Evolutionary conservation across 2,329 filamentous ascomycete species (phyloP).

Genomic region (Sporothrix euskadiensis): DNA sequence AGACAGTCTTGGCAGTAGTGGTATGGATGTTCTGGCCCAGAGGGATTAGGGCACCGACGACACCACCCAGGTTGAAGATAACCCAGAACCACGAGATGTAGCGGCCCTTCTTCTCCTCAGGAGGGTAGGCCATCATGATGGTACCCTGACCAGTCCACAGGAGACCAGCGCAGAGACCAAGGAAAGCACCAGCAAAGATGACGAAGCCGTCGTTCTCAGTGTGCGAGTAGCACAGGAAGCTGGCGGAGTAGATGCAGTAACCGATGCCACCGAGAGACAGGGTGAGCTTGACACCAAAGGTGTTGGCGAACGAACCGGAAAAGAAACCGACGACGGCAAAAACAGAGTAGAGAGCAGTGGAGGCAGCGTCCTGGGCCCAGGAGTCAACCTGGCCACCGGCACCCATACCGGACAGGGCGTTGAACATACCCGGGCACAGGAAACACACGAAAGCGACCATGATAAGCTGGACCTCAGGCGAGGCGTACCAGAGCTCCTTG

Average conservation of each 20-base stretch:
- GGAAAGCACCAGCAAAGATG: constrained; percentile 72
- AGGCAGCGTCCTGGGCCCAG: constrained; percentile 38
- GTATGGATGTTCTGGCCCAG: constrained; percentile 61
- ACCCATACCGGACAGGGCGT: constrained; percentile 36
- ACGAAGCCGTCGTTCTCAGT: constrained; percentile 68
- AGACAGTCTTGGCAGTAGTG: constrained; percentile 45
- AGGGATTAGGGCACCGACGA: constrained; percentile 79
- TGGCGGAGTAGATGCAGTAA: constrained; percentile 72
- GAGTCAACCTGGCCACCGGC: constrained; percentile 36
- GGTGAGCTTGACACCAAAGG: constrained; percentile 67
- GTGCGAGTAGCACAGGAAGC: constrained; percentile 71
- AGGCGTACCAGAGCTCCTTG: constrained; percentile 67
- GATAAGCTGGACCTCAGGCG: constrained; percentile 68
- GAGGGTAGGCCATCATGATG: constrained; percentile 88
- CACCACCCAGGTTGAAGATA: constrained; percentile 89
- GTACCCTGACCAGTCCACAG: constrained; percentile 82
- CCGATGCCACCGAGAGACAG: constrained; percentile 73
- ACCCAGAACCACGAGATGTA: constrained; percentile 94
- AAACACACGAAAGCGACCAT: constrained; percentile 70
- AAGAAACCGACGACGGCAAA: constrained; percentile 65
- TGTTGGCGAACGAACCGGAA: constrained; percentile 76
- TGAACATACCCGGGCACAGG: constrained; percentile 43
- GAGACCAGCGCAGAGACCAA: constrained; percentile 76
- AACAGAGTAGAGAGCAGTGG: constrained; percentile 51
- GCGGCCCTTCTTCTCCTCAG: constrained; percentile 77